These are phyloP conservation scores for Aegilops bicornis DNA, from an alignment of 176 grass and related monocot genomes.

Conservation along the genomic window DNA sequence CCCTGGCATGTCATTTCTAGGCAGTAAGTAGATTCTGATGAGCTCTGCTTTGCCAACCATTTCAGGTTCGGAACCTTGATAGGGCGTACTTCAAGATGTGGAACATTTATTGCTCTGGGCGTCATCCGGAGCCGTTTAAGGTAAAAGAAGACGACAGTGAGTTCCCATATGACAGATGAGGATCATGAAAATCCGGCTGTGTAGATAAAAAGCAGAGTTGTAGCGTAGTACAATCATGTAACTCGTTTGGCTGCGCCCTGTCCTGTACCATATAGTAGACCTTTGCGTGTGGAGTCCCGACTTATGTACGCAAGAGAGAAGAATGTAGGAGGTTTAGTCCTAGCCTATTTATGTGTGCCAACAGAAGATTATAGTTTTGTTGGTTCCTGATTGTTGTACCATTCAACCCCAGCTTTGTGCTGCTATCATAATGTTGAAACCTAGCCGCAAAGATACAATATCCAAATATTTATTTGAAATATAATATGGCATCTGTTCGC, in stretches of 20 bases:
- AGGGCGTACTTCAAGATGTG: conserved; percentile 21
- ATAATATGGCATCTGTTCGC: background rate
- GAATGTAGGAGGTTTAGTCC: background rate
- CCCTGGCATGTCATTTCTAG: background rate
- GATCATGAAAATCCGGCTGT: background rate
- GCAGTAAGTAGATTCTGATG: background rate
- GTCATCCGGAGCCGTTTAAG: conserved; percentile 7
- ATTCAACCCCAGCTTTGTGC: background rate
- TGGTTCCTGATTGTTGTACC: conserved; percentile 12
- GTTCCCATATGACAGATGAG: conserved; percentile 16
- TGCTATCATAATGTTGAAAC: background rate
- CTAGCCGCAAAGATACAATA: background rate
- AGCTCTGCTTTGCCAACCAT: background rate
- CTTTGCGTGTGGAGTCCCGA: background rate
- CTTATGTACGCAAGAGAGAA: background rate
- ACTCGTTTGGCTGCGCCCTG: background rate
- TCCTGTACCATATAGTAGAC: background rate
- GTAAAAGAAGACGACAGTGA: conserved; percentile 12
- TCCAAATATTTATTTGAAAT: background rate
- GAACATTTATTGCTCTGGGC: conserved; percentile 6
- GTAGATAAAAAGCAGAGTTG: conserved; percentile 28
- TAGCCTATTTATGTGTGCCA: conserved; percentile 20
- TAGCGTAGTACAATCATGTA: conserved; percentile 6
- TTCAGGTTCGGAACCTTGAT: conserved; percentile 19
- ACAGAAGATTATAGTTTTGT: background rate